Percentiles rank a stretch among this genome's conserved stretches.
Evolutionary conservation across 352 stramenopile species (phyloP).

Genomic region (Globisporangium cylindrosporum): DNA sequence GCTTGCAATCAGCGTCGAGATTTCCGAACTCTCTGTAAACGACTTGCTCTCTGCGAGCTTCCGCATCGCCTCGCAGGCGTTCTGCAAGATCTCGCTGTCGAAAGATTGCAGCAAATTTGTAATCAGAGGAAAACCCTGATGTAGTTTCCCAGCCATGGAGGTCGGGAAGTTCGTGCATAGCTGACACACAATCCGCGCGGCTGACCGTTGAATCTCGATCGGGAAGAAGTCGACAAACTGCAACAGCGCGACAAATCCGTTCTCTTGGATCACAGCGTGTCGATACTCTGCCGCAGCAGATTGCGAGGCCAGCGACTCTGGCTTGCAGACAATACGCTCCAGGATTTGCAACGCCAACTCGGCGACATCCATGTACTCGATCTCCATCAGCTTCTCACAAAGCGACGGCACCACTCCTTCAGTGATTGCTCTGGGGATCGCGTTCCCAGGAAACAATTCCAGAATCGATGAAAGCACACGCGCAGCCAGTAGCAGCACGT

Average conservation of each 20-base stretch:
- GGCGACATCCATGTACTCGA: slow-evolving; percentile 83
- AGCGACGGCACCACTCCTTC: slow-evolving; percentile 50
- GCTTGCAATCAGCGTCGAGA: slow-evolving; percentile 41
- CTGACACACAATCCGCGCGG: slow-evolving; percentile 47
- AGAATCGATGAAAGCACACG: slow-evolving; percentile 54
- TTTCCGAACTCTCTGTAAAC: slow-evolving; percentile 30
- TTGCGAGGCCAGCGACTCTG: slow-evolving; percentile 10
- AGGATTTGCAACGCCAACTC: slow-evolving; percentile 70
- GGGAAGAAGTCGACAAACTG: slow-evolving; percentile 85
- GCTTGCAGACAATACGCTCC: slow-evolving; percentile 48
- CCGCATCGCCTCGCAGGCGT: slow-evolving; percentile 46
- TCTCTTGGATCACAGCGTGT: slow-evolving; percentile 44
- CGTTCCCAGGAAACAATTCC: slow-evolving; percentile 46
- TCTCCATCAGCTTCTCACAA: slow-evolving; percentile 70
- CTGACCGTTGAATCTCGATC: slow-evolving; percentile 65
- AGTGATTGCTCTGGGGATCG: slow-evolving; percentile 40
- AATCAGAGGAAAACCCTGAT: slow-evolving; percentile 42
- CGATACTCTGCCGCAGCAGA: slow-evolving; percentile 31
- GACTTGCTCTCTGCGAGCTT: slow-evolving; percentile 43
- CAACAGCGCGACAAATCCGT: slow-evolving; percentile 63
- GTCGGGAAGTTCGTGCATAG: slow-evolving; percentile 46
- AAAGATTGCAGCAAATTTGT: slow-evolving; percentile 42
- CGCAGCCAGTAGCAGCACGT: slow-evolving; percentile 56
- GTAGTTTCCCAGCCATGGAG: slow-evolving; percentile 27
- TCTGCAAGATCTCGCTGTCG: slow-evolving; percentile 55